Conservation (phyloP, 2,329 filamentous ascomycete genomes). For the Aureobasidium melanogenum region DNA sequence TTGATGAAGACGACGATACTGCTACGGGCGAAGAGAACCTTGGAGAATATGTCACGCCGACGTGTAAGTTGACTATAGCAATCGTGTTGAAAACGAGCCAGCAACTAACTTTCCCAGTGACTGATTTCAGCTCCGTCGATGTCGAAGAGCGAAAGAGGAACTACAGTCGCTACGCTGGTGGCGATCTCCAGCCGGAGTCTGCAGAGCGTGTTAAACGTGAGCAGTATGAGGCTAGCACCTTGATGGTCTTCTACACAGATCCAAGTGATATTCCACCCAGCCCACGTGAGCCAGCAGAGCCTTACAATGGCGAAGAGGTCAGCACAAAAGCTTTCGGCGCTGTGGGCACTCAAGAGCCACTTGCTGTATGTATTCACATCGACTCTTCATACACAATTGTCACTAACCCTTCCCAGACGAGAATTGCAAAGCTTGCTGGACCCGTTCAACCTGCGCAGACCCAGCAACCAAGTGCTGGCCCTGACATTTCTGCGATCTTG, state of each 20-base stretch:
- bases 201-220: constrained; percentile 36
- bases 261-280: constrained; percentile 37
- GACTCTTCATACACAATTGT: not conserved
- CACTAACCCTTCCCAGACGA: not conserved
- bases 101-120: constrained; percentile 13
- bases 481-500: constrained; percentile 15
- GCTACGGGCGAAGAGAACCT: constrained; percentile 42
- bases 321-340: constrained; percentile 30
- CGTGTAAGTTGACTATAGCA: not conserved
- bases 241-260: constrained; percentile 39
- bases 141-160: constrained; percentile 34
- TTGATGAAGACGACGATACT: constrained; percentile 52
- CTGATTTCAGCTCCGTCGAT: constrained; percentile 37
- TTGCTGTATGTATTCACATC: constrained; percentile 9
- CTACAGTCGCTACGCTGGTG: constrained; percentile 38
- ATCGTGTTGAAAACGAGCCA: not conserved
- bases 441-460: constrained; percentile 11
- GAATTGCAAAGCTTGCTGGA: constrained; percentile 1
- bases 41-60: constrained; percentile 11
- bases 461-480: constrained; percentile 5
- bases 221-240: constrained; percentile 36
- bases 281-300: constrained; percentile 36
- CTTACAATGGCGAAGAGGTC: constrained; percentile 23
- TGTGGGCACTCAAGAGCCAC: constrained; percentile 19
- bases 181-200: constrained; percentile 29